Percentiles rank a stretch among this genome's conserved stretches.
Conservation (phyloP, 1,139 yeast species). For the Scheffersomyces insectosa region DNA sequence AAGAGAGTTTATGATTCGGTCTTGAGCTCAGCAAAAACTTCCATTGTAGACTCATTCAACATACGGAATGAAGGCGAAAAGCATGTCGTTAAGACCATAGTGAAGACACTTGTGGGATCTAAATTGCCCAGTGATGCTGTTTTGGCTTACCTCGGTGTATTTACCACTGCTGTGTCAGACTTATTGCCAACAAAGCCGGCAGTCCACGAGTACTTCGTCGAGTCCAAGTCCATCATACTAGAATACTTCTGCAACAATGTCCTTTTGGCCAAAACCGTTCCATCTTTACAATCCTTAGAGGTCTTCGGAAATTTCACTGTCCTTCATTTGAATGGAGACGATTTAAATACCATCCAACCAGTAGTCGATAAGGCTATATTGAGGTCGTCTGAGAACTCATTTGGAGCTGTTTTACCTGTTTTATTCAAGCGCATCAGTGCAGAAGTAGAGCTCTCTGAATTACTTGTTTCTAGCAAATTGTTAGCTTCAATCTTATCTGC, state of each 20-base stretch:
- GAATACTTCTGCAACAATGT: conserved; percentile 37
- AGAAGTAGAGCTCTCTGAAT: conserved; percentile 17
- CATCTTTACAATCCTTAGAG: conserved; percentile 24
- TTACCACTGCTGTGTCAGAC: conserved; percentile 39
- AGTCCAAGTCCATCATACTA: conserved; percentile 8
- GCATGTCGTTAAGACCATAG: conserved; percentile 1
- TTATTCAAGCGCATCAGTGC: conserved; percentile 40
- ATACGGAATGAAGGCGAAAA: conserved; percentile 3
- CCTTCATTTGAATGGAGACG: conserved; percentile 42
- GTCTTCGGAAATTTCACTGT: conserved; percentile 41
- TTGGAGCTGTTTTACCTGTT: conserved; percentile 52
- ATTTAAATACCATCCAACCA: conserved; percentile 53
- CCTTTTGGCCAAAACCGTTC: conserved; percentile 46
- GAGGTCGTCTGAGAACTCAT: conserved; percentile 77
- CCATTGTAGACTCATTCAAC: conserved; percentile 22
- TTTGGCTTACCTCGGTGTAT: conserved; percentile 36
- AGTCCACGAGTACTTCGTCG: conserved; percentile 24
- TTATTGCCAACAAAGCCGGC: conserved; percentile 44
- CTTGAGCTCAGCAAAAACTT: conserved; percentile 35
- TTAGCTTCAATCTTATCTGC: conserved; percentile 61
- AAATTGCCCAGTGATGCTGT: conserved; percentile 8
- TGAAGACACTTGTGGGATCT: conserved; percentile 6
- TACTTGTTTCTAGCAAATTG: conserved; percentile 49
- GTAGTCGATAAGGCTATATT: conserved; percentile 73
- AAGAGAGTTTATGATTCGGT: conserved; percentile 49